Conservation (phyloP, 495 filamentous ascomycete genomes). For the Monascus purpureus region DNA sequence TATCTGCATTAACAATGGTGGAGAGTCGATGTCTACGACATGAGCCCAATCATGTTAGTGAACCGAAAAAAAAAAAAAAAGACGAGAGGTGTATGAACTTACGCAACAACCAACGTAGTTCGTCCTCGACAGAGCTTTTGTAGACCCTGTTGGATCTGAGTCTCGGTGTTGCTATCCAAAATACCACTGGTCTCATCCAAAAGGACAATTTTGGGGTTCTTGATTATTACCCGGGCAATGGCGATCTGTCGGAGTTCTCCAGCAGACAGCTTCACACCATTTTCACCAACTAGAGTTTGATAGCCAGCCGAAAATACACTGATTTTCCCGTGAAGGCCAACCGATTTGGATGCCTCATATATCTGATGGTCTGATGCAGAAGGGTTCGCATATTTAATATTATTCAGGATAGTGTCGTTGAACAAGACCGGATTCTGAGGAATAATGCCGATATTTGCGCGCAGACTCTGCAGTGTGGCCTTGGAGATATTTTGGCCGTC, state of each 20-base stretch:
- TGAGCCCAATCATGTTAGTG: slow-evolving; percentile 37
- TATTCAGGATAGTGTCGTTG: slow-evolving; percentile 61
- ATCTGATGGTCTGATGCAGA: slow-evolving; percentile 50
- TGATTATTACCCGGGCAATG: slow-evolving; percentile 48
- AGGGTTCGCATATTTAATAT: slow-evolving; percentile 53
- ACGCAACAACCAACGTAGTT: slow-evolving; percentile 23
- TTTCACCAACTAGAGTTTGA: slow-evolving; percentile 45
- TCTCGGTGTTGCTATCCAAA: slow-evolving; percentile 40
- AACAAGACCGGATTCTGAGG: slow-evolving; percentile 55
- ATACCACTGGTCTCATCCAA: slow-evolving; percentile 45
- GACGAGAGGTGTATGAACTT: slow-evolving; percentile 23
- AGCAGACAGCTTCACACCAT: slow-evolving; percentile 55
- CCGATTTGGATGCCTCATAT: slow-evolving; percentile 54
- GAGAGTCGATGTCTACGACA: slow-evolving; percentile 51
- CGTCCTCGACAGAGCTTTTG: slow-evolving; percentile 13
- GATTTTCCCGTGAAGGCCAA: slow-evolving; percentile 57
- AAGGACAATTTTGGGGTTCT: slow-evolving; percentile 35
- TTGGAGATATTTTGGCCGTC: slow-evolving; percentile 62
- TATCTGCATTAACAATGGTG: slow-evolving; percentile 70
- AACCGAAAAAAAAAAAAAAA: not conserved
- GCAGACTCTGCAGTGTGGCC: slow-evolving; percentile 50
- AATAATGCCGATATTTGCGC: slow-evolving; percentile 57
- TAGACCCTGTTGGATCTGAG: slow-evolving; percentile 33
- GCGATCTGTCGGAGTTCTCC: slow-evolving; percentile 67
- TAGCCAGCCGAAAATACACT: slow-evolving; percentile 50